Evolutionary conservation across 495 filamentous ascomycete genomes (phyloP), one percentile per base, ranked within the genome.

Genomic region (Parmelia sp.): DNA sequence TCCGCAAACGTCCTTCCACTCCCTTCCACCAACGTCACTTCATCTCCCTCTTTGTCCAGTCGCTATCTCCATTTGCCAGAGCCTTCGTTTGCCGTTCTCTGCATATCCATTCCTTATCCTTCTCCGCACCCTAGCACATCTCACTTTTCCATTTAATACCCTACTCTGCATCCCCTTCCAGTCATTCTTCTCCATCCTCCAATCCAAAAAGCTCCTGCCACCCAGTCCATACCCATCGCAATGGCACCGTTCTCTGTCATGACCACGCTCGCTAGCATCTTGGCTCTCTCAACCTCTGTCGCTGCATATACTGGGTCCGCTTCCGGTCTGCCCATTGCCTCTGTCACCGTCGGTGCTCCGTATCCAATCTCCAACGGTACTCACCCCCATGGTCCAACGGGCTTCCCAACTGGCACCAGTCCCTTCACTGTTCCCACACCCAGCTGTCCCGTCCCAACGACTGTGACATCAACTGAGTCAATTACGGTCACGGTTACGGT

Each of bases 301-400:
- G 21, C 37, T 17, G 59, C 65, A 3, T 47, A 42, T 25, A 49
- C 23, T 45, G 57, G 42, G 8, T 60, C 31, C 4, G 44, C 27
- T 42, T 57, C 57, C 56, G 57, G 65, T 36, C 8, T 33, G 27
- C 57, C 57, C 2, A n/a, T 62, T 19, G 19, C 63, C 40, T 59
- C 55, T 6, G 39, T 51, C 57, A 56, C 33, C 21, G 15, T 37
- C 6, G 60, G 51, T 15, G 60, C 60, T 17, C 64, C 65, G 4
- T 66, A 63, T 9, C 64, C 67, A 27, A 23, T 65, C 6, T 58
- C 45, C 25, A 65, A 64, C 61, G 51, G 31, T 51, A 49, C 53
- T 33, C 23, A 57, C 8, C 64, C 57, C 21, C 11, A 33, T 44
- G 51, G 42, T 27, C 63, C 63, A 14, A 55, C 56, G 14, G 60